Percentiles rank a stretch among this genome's conserved stretches.
phyloP scores from a whole-genome alignment of 1,284 basidiomycete species.

The Apiotrichum gracile region DNA sequence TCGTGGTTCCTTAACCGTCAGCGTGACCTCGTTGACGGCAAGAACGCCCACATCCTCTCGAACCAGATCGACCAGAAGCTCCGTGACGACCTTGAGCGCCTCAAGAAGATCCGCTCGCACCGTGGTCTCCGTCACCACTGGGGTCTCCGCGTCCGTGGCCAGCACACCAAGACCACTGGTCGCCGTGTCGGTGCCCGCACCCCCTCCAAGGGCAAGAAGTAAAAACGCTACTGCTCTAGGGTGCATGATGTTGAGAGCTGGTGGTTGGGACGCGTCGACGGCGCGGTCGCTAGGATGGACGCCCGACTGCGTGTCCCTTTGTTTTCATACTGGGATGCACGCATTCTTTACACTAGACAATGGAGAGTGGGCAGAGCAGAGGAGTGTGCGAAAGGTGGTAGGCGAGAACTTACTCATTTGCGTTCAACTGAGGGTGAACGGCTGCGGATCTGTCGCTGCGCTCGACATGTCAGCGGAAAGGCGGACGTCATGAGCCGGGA shows the following conservation, averaged over 20 bases:
- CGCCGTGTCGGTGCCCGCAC: constrained; percentile 23
- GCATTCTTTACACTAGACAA: constrained; percentile 3
- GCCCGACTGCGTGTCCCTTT: neutral
- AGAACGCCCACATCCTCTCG: constrained; percentile 92
- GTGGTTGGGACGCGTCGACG: constrained; percentile 1
- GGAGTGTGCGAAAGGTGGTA: too few species aligned
- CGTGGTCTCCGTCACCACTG: constrained; percentile 97
- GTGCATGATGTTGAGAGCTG: neutral
- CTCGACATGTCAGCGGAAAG: too few species aligned
- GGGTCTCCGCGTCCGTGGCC: constrained; percentile 90
- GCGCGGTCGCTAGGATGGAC: neutral
- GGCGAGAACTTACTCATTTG: too few species aligned
- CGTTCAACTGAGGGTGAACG: too few species aligned
- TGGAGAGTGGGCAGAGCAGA: neutral
- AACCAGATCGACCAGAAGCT: constrained; percentile 98
- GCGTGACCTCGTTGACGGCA: constrained; percentile 95
- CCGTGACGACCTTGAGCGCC: constrained; percentile 94
- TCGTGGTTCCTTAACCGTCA: constrained; percentile 99
- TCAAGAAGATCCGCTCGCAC: constrained; percentile 99
- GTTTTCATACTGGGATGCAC: constrained; percentile 8
- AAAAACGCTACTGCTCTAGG: constrained; percentile 7
- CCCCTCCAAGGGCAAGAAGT: constrained; percentile 26
- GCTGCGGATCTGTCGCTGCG: too few species aligned
- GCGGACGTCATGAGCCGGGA: too few species aligned
- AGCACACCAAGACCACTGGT: constrained; percentile 95